Base-by-base conservation (phyloP, 352 stramenopile species). In the Phytophthora quininea region DNA sequence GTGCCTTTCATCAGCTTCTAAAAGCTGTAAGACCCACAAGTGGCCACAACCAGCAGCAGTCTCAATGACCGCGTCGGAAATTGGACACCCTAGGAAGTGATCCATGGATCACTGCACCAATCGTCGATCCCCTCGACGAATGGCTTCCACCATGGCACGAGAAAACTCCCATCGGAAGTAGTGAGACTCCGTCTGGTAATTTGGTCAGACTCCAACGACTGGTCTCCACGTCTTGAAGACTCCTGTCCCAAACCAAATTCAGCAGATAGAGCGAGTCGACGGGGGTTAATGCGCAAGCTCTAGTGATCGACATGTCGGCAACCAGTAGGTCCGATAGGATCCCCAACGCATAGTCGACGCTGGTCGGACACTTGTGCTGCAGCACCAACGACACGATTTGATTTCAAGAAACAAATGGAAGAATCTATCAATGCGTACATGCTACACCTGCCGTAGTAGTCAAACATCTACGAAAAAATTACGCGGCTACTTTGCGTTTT, bases 401-500 rank as follows among this genome's bases (percentile, higher is more conserved):
- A 24, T 24, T 24, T 24, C 19, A 24, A 24, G 19, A 24, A 24
- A 24, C 19, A 24, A 24, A 24, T 24, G 19, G 19, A 24, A n/a
- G n/a, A 24, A 24, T 24, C 19, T 24, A 24, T 24, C 19, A 24
- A 24, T 24, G 19, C 19, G 19, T 0, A 24, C 19, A 24, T 24
- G 19, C 19, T 24, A 24, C 19, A 24, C 19, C 19, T 24, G 19
- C 19, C 19, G 19, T 24, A 24, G 19, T 24, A 24, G 19, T 24
- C 19, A 24, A 24, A 24, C 19, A 0, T 24, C 19, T 24, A 24
- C 19, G 19, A 24, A n/a, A n/a, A 30, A 49, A 11, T n/a, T 76
- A 76, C 9, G 57, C 52, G 7, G 62, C 59, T 12, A 76, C 67
- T n/a, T 76, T 76, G 19, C 67, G 71, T 58, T 79, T 79, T 30